These are phyloP conservation scores for Bimuria novae-zelandiae DNA, from an alignment of 2,329 filamentous ascomycete species.

Conservation along the genomic window DNA sequence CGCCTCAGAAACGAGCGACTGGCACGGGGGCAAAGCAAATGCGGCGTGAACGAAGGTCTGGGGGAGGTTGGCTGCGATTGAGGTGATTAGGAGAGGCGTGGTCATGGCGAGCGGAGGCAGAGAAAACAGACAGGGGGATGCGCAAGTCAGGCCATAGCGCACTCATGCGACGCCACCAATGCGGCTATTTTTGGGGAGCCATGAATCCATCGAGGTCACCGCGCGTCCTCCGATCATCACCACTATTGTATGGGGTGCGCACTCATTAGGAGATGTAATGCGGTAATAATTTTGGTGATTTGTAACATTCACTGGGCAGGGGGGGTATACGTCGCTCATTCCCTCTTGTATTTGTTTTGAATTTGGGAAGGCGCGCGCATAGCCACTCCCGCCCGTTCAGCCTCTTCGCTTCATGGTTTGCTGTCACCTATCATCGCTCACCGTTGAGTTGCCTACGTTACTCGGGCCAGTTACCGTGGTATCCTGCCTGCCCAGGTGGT, in stretches of 20 bases:
- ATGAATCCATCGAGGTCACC: conserved; percentile 11
- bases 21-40: conserved; percentile 30
- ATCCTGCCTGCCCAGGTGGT: neutral
- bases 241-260: neutral
- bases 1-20: conserved; percentile 44
- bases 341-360: conserved; percentile 4
- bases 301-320: neutral
- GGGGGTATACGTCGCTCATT: neutral
- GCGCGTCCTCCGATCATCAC: neutral
- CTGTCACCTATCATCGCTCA: conserved; percentile 9
- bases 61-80: conserved; percentile 21
- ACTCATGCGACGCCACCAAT: conserved; percentile 6
- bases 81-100: conserved; percentile 12
- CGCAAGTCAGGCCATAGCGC: conserved; percentile 11
- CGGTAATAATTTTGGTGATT: neutral
- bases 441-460: neutral
- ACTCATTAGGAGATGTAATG: neutral
- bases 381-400: conserved; percentile 10
- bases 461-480: neutral
- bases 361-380: neutral
- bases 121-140: conserved; percentile 17
- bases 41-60: conserved; percentile 14
- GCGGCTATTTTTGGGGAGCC: conserved; percentile 15
- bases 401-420: conserved; percentile 10
- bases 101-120: conserved; percentile 8